Evolutionary conservation across 306 rosid genomes (phyloP).

Genomic region (Glycine latifolia): DNA sequence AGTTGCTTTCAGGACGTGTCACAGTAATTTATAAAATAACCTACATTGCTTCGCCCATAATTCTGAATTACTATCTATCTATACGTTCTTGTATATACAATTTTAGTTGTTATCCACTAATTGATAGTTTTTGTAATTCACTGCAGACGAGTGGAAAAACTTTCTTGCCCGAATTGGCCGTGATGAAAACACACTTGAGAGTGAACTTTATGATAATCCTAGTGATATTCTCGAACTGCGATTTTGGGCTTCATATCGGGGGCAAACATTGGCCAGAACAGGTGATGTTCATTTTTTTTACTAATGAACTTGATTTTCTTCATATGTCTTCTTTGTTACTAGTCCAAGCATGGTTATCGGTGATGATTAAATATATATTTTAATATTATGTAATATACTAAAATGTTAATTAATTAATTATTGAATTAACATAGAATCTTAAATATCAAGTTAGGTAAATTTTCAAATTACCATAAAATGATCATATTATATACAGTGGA

Average conservation of each 20-base stretch:
- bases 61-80: background rate
- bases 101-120: background rate
- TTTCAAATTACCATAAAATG: background rate
- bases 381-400: background rate
- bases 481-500: background rate
- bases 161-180: slow-evolving; percentile 90
- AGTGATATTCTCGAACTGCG: slow-evolving; percentile 88
- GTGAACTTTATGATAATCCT: slow-evolving; percentile 63
- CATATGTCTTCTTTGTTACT: background rate
- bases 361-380: background rate
- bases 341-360: background rate
- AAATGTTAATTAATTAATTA: background rate
- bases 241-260: slow-evolving; percentile 98
- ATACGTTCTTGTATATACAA: background rate
- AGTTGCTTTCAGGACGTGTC: background rate
- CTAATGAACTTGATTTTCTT: slow-evolving; percentile 20
- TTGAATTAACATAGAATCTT: background rate
- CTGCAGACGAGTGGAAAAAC: slow-evolving; percentile 93
- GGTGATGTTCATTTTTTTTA: slow-evolving; percentile 57
- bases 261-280: slow-evolving; percentile 95
- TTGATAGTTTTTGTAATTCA: slow-evolving; percentile 3
- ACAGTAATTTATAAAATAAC: slow-evolving; percentile 6
- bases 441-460: background rate
- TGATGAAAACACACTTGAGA: slow-evolving; percentile 72
- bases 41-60: background rate